Evolutionary conservation across 2,329 filamentous ascomycete genomes (phyloP).

Genomic region (Xylaria sp.): DNA sequence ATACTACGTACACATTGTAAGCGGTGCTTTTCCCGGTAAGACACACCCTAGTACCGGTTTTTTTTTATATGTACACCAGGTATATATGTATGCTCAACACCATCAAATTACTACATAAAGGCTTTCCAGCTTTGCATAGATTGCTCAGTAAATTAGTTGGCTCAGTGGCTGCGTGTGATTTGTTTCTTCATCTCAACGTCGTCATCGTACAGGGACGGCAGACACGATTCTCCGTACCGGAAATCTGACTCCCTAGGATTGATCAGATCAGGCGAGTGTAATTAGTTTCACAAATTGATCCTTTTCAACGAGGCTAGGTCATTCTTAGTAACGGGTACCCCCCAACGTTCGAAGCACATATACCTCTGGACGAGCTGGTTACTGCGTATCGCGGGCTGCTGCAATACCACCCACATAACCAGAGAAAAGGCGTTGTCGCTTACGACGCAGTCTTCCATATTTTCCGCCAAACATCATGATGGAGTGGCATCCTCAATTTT

Average conservation of each 20-base stretch:
- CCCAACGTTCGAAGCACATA: not conserved
- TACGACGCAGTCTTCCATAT: slow-evolving; percentile 1
- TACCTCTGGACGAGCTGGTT: too few species aligned
- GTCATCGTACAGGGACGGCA: not conserved
- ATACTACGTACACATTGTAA: slow-evolving; percentile 1
- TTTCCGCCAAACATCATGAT: not conserved
- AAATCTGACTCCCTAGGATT: slow-evolving; percentile 9
- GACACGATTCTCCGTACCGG: slow-evolving; percentile 2
- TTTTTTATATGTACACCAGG: not conserved
- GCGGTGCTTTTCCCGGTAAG: slow-evolving; percentile 10
- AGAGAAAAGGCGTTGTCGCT: not conserved
- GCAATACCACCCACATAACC: slow-evolving; percentile 14
- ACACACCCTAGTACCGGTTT: not conserved
- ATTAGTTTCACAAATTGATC: slow-evolving; percentile 28
- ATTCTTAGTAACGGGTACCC: slow-evolving; percentile 2
- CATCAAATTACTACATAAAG: slow-evolving; percentile 3
- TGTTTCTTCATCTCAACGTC: not conserved
- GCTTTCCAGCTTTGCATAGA: not conserved
- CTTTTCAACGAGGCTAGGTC: slow-evolving; percentile 11
- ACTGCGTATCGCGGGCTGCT: slow-evolving; percentile 2
- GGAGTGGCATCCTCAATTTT: not conserved
- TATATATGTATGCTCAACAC: slow-evolving; percentile 9
- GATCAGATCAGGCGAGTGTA: slow-evolving; percentile 28
- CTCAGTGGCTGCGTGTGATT: not conserved
- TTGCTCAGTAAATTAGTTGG: not conserved